phyloP scores from a whole-genome alignment of 169 alveolate species.

The Eimeria maxima region DNA sequence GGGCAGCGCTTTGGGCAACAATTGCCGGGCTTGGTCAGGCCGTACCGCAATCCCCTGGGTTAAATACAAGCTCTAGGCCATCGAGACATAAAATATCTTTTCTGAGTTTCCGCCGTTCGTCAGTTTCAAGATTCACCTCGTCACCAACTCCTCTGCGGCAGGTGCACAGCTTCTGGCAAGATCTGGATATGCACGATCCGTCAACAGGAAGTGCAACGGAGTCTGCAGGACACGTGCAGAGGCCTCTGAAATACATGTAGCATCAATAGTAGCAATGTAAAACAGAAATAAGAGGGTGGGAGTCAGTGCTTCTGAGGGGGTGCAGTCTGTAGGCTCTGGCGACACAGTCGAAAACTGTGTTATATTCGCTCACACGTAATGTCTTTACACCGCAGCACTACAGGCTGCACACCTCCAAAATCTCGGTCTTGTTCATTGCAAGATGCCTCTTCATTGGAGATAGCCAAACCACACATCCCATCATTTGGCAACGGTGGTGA shows the following conservation, averaged over 20 bases:
- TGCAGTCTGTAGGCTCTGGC: neutral
- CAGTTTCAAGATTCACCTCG: neutral
- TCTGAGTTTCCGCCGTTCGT: neutral
- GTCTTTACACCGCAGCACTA: conserved; percentile 51
- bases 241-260: neutral
- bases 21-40: neutral
- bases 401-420: conserved; percentile 38
- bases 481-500: conserved; percentile 49
- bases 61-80: conserved; percentile 59
- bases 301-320: neutral
- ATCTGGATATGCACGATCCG: conserved; percentile 5
- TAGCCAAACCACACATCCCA: neutral
- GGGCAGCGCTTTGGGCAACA: neutral
- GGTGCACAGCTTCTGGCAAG: neutral
- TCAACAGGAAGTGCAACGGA: conserved; percentile 38
- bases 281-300: neutral
- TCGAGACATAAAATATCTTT: conserved; percentile 60
- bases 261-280: neutral
- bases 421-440: neutral
- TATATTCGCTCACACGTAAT: neutral
- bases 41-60: conserved; percentile 81
- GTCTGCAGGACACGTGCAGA: conserved; percentile 34
- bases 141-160: neutral
- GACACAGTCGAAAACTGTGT: neutral
- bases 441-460: neutral